Base-by-base conservation (phyloP, 768 basidiomycete species). In the Amanita jacksonii region DNA sequence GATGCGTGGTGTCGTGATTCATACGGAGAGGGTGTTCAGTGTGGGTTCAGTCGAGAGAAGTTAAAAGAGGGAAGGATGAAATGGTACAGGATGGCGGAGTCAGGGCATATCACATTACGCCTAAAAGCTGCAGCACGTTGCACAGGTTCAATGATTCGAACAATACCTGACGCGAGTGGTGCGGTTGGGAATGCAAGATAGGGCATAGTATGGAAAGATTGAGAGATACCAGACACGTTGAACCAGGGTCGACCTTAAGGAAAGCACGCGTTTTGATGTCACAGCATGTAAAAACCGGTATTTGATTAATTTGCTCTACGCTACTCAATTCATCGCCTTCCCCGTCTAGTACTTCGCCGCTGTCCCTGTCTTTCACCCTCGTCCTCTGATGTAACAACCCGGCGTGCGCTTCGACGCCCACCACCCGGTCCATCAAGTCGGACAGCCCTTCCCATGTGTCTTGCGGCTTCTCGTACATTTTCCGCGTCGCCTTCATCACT, bases 1-100 rank as follows among this genome's bases (percentile, higher is more conserved):
- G 50, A 36, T 54, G 59, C 24, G 58, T 47, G 34, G 46, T 51
- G 37, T 45, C 36, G 32, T 50, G 47, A 50, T 54, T 51, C 57
- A 58, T 60, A 6, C 12, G 46, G 37, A 15, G 12, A 41, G 30
- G 37, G 25, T 27, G 16, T n/a, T n/a, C n/a, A 27, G 30, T 20
- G 13, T 19, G 23, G 24, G 24, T 35, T 16, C 37, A 20, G 20
- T 24, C 10, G 32, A 18, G 16, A 8, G 25, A 25, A 25, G 28
- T 13, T 18, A 16, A 32, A 20, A 45, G 27, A 34, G 35, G 24
- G 41, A 12, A 36, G 36, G 23, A 27, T 8, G 32, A 27, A 43
- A 10, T 12, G 32, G 33, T 19, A 27, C 6, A 31, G 4, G 33
- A 12, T 16, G n/a, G 7, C 12, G 38, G 18, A n/a, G 27, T 27